A percentile compares a stretch with the other conserved stretches of the same genome.
Evolutionary conservation across 148 eudicot genomes (phyloP).

Genomic region (Spergularia bocconei): DNA sequence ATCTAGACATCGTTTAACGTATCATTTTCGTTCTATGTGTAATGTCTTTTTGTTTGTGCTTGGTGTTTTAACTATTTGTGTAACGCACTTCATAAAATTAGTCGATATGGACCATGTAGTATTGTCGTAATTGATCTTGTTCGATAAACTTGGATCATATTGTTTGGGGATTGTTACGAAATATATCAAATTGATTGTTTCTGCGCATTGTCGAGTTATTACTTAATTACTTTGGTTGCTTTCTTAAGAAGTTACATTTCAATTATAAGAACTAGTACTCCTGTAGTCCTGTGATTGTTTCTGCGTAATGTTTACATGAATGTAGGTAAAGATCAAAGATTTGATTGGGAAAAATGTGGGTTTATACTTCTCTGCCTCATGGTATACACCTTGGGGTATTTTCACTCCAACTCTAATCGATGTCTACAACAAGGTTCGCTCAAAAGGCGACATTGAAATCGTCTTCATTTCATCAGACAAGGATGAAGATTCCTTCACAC

Average conservation of each 20-base stretch:
- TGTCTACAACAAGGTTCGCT: constrained; percentile 35
- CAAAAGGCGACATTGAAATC: constrained; percentile 41
- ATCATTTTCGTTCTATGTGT: too few species aligned
- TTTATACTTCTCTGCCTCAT: constrained; percentile 54
- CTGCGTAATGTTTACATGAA: constrained; percentile 2
- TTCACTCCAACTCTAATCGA: constrained; percentile 46
- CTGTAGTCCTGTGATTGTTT: too few species aligned
- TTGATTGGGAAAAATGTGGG: constrained; percentile 47
- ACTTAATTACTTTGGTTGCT: neutral
- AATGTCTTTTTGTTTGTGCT: too few species aligned
- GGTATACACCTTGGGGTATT: constrained; percentile 53
- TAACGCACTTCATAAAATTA: too few species aligned
- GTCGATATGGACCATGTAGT: too few species aligned
- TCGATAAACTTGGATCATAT: too few species aligned
- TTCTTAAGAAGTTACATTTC: neutral
- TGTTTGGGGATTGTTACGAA: too few species aligned
- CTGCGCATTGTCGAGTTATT: too few species aligned
- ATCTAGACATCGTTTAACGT: too few species aligned
- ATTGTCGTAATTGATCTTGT: too few species aligned
- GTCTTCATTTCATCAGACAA: constrained; percentile 45
- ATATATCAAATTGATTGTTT: too few species aligned
- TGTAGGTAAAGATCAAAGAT: constrained; percentile 44
- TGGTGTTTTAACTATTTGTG: too few species aligned
- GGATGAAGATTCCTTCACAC: constrained; percentile 41
- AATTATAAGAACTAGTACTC: neutral